A percentile compares a stretch with the other conserved stretches of the same genome.
These are phyloP conservation scores for Geosmithia flava DNA, from an alignment of 2,329 filamentous ascomycete genomes.

Conservation along the genomic window DNA sequence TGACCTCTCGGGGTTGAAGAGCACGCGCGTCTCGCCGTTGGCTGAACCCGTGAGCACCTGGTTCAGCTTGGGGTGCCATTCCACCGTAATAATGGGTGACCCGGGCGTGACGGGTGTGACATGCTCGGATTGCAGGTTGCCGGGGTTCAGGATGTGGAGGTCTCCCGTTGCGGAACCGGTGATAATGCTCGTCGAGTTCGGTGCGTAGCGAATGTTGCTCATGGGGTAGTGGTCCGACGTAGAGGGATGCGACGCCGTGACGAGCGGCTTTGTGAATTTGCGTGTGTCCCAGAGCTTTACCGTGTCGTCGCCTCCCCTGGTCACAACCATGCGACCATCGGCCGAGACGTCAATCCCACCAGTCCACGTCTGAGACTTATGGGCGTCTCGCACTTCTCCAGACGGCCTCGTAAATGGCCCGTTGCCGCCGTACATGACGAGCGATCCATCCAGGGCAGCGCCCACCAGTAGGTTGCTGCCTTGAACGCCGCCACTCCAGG, in stretches of 20 bases:
- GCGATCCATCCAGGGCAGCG: conserved; percentile 75
- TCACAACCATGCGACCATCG: conserved; percentile 84
- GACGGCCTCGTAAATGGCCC: conserved; percentile 74
- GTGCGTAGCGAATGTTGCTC: conserved; percentile 81
- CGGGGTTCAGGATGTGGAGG: conserved; percentile 86
- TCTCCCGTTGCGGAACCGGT: conserved; percentile 80
- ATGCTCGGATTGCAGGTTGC: conserved; percentile 73
- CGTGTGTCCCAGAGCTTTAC: conserved; percentile 97
- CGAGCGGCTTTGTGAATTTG: conserved; percentile 85
- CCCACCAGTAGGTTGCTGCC: conserved; percentile 72
- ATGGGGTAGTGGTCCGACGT: conserved; percentile 76
- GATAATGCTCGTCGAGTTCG: conserved; percentile 71
- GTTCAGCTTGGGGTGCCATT: conserved; percentile 92
- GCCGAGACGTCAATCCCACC: conserved; percentile 81
- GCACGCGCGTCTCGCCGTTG: conserved; percentile 77
- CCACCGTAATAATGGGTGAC: conserved; percentile 67
- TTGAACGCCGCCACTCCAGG: conserved; percentile 67
- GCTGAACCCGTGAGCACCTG: conserved; percentile 92
- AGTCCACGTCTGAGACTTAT: conserved; percentile 77
- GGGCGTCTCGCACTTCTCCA: conserved; percentile 75
- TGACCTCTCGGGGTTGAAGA: conserved; percentile 83
- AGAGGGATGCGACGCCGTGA: conserved; percentile 65
- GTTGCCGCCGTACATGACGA: conserved; percentile 86
- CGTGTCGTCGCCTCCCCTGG: conserved; percentile 77
- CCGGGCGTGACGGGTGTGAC: conserved; percentile 83